Evolutionary conservation across 805 yeast species (phyloP).

Genomic region (Candida succiphila): DNA sequence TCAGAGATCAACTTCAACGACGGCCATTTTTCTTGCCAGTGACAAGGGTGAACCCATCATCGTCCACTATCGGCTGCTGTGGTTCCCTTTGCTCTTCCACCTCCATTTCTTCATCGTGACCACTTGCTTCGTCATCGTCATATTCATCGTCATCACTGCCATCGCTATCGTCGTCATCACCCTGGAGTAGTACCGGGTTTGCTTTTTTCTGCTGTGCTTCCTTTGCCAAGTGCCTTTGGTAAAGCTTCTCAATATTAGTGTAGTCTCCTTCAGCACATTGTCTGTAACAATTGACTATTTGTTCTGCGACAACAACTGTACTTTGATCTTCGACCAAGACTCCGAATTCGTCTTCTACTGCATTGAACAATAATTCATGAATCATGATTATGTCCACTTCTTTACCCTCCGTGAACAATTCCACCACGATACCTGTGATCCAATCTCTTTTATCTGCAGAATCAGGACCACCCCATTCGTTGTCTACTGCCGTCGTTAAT

Average conservation of each 20-base stretch:
- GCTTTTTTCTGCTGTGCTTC: slow-evolving; percentile 25
- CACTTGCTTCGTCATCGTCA: slow-evolving; percentile 36
- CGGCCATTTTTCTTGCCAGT: too few species aligned
- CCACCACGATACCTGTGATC: slow-evolving; percentile 78
- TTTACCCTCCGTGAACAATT: slow-evolving; percentile 52
- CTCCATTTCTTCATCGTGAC: slow-evolving; percentile 23
- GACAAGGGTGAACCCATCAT: slow-evolving; percentile 90
- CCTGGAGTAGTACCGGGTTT: slow-evolving; percentile 27
- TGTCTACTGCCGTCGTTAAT: slow-evolving; percentile 78
- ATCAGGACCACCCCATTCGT: slow-evolving; percentile 93
- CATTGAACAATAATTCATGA: slow-evolving; percentile 77
- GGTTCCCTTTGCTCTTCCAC: slow-evolving; percentile 27
- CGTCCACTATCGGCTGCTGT: slow-evolving; percentile 61
- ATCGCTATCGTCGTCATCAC: slow-evolving; percentile 53
- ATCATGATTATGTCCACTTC: slow-evolving; percentile 69
- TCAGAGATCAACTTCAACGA: too few species aligned
- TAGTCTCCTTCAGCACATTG: slow-evolving; percentile 49
- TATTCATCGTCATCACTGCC: slow-evolving; percentile 43
- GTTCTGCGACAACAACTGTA: slow-evolving; percentile 62
- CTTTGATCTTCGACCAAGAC: slow-evolving; percentile 83
- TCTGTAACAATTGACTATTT: slow-evolving; percentile 54
- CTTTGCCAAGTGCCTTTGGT: slow-evolving; percentile 46
- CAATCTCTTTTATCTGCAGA: slow-evolving; percentile 91
- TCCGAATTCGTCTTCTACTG: slow-evolving; percentile 94
- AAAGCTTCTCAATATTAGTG: slow-evolving; percentile 46